Evolutionary conservation across 2,329 filamentous ascomycete species (phyloP).

Genomic region (Mariannaea elegans): DNA sequence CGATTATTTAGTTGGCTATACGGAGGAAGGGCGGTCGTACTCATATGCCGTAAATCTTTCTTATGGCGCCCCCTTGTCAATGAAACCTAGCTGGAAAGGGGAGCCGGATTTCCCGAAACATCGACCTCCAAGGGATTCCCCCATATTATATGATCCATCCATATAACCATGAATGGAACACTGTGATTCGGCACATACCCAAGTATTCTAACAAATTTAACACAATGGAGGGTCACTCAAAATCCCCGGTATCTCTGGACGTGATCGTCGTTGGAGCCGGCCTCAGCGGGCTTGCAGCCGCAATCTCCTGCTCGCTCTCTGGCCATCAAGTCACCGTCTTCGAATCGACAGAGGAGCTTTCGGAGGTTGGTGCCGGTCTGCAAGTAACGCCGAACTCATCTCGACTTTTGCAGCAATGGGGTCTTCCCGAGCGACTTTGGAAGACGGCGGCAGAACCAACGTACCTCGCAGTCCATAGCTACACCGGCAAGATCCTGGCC

Average conservation of each 20-base stretch:
- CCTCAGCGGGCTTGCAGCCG: conserved; percentile 51
- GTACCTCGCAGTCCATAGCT: conserved; percentile 61
- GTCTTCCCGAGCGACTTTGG: conserved; percentile 55
- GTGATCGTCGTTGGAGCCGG: conserved; percentile 55
- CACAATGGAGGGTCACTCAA: conserved; percentile 12
- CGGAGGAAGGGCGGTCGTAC: no score
- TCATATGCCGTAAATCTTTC: no score
- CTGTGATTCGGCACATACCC: not conserved
- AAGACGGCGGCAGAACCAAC: conserved; percentile 52
- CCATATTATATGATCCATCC: not conserved
- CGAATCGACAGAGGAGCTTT: conserved; percentile 51
- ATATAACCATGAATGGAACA: not conserved
- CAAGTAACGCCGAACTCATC: conserved; percentile 62
- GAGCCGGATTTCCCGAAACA: no score
- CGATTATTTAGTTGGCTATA: no score
- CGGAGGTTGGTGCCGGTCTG: conserved; percentile 61
- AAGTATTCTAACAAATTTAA: not conserved
- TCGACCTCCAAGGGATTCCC: no score
- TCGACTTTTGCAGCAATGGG: conserved; percentile 59
- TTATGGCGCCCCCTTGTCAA: no score
- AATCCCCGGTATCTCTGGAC: conserved; percentile 36
- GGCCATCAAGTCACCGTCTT: conserved; percentile 53
- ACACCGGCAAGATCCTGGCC: conserved; percentile 59
- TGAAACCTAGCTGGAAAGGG: no score
- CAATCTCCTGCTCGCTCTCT: conserved; percentile 48